Evolutionary conservation across 306 rosid species (phyloP).

Genomic region (Mucuna pruriens): DNA sequence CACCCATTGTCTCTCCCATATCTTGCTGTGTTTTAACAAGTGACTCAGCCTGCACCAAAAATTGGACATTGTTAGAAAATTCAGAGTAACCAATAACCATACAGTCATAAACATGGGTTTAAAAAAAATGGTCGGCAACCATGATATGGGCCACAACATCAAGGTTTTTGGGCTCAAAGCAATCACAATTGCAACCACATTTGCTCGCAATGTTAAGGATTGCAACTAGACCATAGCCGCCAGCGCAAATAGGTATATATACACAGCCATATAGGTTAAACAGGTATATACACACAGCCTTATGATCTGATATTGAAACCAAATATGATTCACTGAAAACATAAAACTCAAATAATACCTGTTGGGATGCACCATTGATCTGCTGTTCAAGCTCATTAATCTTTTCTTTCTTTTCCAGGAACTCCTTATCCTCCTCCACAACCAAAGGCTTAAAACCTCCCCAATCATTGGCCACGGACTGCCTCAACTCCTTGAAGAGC

Average conservation of each 20-base stretch:
- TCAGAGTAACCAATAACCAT: constrained; percentile 16
- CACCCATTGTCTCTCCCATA: constrained; percentile 95
- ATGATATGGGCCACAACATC: neutral
- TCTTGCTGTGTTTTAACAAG: constrained; percentile 97
- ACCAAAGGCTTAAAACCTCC: constrained; percentile 73
- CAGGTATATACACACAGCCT: neutral
- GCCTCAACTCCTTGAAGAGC: constrained; percentile 92
- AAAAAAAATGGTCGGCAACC: neutral
- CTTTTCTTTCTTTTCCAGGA: constrained; percentile 75
- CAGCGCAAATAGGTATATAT: too few relatives aligned
- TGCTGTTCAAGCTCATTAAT: constrained; percentile 80
- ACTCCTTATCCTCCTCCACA: constrained; percentile 95
- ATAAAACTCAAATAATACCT: constrained; percentile 52
- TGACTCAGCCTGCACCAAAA: constrained; percentile 77
- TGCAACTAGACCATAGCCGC: too few relatives aligned
- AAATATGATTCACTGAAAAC: neutral
- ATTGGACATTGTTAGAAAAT: constrained; percentile 20
- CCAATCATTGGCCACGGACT: constrained; percentile 93
- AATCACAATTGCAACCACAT: neutral
- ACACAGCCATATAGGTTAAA: too few relatives aligned
- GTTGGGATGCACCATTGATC: constrained; percentile 75
- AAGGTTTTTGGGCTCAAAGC: neutral
- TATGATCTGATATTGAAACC: constrained; percentile 20
- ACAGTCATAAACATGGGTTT: neutral
- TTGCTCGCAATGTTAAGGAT: neutral